Evolutionary conservation across 164 flowering plant species (phyloP).

Genomic region (Tetrastigma voinierianum): DNA sequence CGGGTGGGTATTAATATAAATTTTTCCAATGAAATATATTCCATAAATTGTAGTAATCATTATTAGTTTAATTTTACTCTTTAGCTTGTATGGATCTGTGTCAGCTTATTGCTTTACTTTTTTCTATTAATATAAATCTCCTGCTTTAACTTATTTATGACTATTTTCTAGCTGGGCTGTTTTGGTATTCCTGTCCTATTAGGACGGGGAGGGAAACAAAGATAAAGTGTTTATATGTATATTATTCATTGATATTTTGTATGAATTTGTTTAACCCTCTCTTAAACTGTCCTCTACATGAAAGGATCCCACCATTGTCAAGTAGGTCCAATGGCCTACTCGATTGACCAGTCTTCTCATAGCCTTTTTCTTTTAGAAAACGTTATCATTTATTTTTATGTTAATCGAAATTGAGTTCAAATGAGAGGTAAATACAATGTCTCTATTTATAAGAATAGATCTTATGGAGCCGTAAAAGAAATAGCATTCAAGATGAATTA

Average conservation of each 20-base stretch:
- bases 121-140: neutral
- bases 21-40: neutral
- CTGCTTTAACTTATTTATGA: neutral
- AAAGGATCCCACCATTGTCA: neutral
- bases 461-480: too few species aligned
- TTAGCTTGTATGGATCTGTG: neutral
- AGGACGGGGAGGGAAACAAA: too few species aligned
- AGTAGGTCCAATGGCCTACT: neutral
- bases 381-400: neutral
- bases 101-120: neutral
- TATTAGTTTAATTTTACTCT: neutral
- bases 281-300: neutral
- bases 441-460: too few species aligned
- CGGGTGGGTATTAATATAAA: constrained; percentile 57
- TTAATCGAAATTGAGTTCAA: neutral
- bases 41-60: neutral
- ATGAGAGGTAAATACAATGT: too few species aligned
- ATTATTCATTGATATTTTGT: neutral
- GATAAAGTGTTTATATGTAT: neutral
- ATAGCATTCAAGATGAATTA: too few species aligned
- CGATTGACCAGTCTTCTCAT: neutral
- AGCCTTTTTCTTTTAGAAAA: neutral
- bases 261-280: neutral
- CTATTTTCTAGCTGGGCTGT: neutral
- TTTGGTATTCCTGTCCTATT: too few species aligned